Evolutionary conservation across 1,139 yeast genomes (phyloP).

Genomic region (Geotrichum carabidarum): DNA sequence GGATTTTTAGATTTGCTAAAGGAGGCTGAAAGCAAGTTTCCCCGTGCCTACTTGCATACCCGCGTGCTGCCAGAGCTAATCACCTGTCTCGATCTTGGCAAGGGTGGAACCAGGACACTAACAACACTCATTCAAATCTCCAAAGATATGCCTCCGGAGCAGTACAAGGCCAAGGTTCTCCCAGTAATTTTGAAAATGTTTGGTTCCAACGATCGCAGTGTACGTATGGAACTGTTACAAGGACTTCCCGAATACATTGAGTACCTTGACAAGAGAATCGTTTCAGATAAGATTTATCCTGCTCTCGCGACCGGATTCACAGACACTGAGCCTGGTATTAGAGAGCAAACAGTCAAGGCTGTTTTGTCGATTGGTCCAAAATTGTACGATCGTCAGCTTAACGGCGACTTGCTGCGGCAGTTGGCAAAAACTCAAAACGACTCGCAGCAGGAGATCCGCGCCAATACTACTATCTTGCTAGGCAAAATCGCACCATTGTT

Average conservation of each 20-base stretch:
- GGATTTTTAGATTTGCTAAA: constrained; percentile 48
- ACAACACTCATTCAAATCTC: constrained; percentile 38
- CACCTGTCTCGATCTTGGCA: constrained; percentile 36
- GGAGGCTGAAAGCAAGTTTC: constrained; percentile 39
- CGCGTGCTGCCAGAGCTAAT: constrained; percentile 66
- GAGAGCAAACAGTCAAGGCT: constrained; percentile 76
- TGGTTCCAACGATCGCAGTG: constrained; percentile 65
- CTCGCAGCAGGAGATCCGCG: constrained; percentile 74
- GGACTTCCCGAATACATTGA: constrained; percentile 54
- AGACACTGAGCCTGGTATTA: constrained; percentile 73
- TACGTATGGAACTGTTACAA: constrained; percentile 64
- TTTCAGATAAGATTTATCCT: constrained; percentile 66
- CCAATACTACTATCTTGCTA: constrained; percentile 74
- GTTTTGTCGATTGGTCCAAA: constrained; percentile 60
- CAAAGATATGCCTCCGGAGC: constrained; percentile 39
- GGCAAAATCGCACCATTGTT: constrained; percentile 65
- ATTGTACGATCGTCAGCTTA: constrained; percentile 71
- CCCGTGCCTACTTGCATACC: constrained; percentile 58
- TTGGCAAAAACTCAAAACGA: constrained; percentile 88
- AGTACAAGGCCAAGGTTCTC: constrained; percentile 48
- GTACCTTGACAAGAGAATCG: constrained; percentile 52
- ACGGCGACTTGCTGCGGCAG: constrained; percentile 74
- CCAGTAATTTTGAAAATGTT: constrained; percentile 65
- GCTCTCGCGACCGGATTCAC: constrained; percentile 71
- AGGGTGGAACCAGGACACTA: constrained; percentile 29